Base-by-base conservation (phyloP, 768 basidiomycete genomes). In the Macrolepiota albuminosa region DNA sequence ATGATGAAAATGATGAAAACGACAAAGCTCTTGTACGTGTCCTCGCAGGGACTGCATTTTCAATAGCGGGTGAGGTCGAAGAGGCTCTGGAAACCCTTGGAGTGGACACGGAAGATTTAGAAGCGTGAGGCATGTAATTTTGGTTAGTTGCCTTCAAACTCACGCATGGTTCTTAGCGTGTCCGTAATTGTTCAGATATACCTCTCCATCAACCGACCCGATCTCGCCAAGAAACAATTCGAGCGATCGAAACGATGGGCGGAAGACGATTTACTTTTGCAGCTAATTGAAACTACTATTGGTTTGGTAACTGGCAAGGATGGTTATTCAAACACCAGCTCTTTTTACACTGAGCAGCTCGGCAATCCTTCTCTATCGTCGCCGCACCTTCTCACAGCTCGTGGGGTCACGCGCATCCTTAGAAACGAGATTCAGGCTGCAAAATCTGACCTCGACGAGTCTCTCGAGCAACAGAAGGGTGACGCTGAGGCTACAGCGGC, bases 61-160 rank as follows among this genome's bases (percentile, higher is more conserved):
- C 87, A 16, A 76, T 84, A 37, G 91, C 91, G 16, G 89, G 87
- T 2, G 95, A 97, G 73, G 74, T 90, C 11, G 95, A 97, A 72
- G 95, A 98, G 73, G 95, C 94, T 2, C 75, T 97, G 29, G 95
- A 96, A 72, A 95, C 91, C 0, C 78, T 98, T 36, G 86, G 87
- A 8, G 83, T 82, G 6, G 88, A 86, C 51, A 84, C 84, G 36
- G 83, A 88, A 63, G 90, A 92, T 66, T 81, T 94, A 40, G 95
- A 98, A 78, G 90, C 91, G 94, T 95, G 72, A 66, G 91, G 82
- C 7, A 36, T 48, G n/a, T 48, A 31, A 9, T n/a, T 16, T n/a
- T 34, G 54, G 16, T 50, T 39, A 24, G 8, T 43, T 34, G 31
- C 54, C 50, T 53, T 33, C 52, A 29, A 31, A 56, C 54, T 42